Percentiles rank a stretch among this genome's conserved stretches.
These are phyloP conservation scores for Tilletia walkeri DNA, from an alignment of 1,284 basidiomycete species.

Conservation along the genomic window DNA sequence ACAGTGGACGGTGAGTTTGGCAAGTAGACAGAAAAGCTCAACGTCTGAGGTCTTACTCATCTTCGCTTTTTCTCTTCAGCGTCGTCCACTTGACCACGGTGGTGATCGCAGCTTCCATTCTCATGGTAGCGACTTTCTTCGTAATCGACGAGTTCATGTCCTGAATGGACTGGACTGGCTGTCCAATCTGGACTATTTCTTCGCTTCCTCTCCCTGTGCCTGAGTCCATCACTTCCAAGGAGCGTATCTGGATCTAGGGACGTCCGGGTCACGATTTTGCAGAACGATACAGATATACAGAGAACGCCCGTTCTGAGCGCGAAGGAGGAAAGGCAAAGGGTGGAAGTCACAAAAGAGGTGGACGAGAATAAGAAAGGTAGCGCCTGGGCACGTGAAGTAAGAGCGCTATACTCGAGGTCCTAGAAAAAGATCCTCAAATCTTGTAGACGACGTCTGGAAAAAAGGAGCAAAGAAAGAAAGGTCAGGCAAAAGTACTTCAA, in stretches of 20 bases:
- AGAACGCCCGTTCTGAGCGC: too few species aligned
- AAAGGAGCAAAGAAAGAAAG: background rate
- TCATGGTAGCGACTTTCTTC: background rate
- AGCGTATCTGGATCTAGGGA: background rate
- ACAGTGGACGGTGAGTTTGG: slow-evolving; percentile 10
- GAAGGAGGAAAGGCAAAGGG: too few species aligned
- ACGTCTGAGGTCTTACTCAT: background rate
- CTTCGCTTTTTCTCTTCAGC: background rate
- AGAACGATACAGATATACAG: too few species aligned
- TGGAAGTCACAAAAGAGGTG: too few species aligned
- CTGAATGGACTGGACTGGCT: background rate
- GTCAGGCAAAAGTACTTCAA: background rate
- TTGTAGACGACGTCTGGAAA: slow-evolving; percentile 31
- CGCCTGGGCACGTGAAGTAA: too few species aligned
- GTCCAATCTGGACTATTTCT: background rate
- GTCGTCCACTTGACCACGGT: slow-evolving; percentile 4
- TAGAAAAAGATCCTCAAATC: slow-evolving; percentile 22
- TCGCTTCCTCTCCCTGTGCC: background rate
- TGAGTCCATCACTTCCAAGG: background rate
- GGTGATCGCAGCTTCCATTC: background rate
- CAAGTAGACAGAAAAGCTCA: too few species aligned
- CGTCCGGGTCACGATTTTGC: too few species aligned
- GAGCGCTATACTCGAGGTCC: too few species aligned
- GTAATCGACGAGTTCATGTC: slow-evolving; percentile 7
- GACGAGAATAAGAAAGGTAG: too few species aligned